Evolutionary conservation across 345 rosid species (phyloP), one percentile per base, ranked within the genome.

Genomic region (Capsella bursapastoris): DNA sequence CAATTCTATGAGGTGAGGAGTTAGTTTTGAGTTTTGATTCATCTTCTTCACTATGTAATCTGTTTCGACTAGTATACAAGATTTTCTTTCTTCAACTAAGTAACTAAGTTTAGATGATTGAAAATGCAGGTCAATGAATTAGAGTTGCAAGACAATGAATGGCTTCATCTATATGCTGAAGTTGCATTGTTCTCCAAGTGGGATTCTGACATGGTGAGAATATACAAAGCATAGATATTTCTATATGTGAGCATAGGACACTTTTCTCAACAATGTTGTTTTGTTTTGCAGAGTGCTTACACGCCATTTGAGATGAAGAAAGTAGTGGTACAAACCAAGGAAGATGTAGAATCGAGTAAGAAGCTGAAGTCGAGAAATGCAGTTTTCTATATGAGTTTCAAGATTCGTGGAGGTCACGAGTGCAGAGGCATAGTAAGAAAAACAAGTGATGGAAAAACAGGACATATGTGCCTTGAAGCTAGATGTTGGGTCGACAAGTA

Each of bases 111-210:
- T 22, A 22, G 25, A 1, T 22, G 18, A 7, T 52, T 27, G 2
- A 8, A 43, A 57, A 3, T 70, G 37, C 1, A 70, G 74, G 16
- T 49, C 15, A 49, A 59, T 0, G 75, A 48, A 59, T 48, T 58
- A 10, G 58, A 37, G 8, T 35, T 71, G 50, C 8, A 3, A 35
- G 67, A 59, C 3, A 71, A 59, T 15, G 49, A 59, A n/a, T 70
- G 74, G 66, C 49, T 71, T 37, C 6, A 5, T 70, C 49, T 70
- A 10, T 59, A 70, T 48, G 74, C 66, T 25, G 66, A 70, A 70
- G 28, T 0, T 48, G 74, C 74, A 25, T 47, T 59, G 13, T 59
- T 47, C 28, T 48, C 74, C 5, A 12, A 44, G 18, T 34, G 48
- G 57, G 4, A 0, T 1, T 3, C 0, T 59, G 57, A 47, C 7